Conservation (phyloP, 2,329 filamentous ascomycete genomes). For the Botrytis squamosa region DNA sequence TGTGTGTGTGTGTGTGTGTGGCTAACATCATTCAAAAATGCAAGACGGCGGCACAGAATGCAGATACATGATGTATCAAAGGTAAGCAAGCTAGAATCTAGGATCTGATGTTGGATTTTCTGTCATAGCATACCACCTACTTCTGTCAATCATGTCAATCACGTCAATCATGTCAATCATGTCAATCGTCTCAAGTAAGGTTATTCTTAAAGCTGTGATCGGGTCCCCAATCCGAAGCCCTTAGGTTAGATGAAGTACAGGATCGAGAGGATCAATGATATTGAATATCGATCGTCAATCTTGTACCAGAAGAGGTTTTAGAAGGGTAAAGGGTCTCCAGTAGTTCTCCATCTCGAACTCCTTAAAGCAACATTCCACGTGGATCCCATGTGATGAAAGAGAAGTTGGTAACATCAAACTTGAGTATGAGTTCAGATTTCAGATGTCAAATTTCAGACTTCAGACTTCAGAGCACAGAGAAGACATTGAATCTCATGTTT, state of each 20-base stretch:
- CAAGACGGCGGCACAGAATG: background rate
- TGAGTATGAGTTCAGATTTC: background rate
- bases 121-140: background rate
- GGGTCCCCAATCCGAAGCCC: background rate
- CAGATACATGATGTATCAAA: background rate
- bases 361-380: background rate
- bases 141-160: background rate
- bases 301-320: background rate
- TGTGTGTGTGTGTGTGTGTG: slow-evolving; percentile 10
- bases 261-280: background rate
- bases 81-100: no score
- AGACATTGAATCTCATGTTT: background rate
- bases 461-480: background rate
- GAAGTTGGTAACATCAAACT: background rate
- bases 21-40: background rate
- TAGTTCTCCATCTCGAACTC: background rate
- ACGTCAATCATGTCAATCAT: background rate
- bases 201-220: background rate
- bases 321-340: background rate
- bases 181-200: background rate
- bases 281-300: background rate
- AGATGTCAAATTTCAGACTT: background rate
- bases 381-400: slow-evolving; percentile 6
- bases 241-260: background rate
- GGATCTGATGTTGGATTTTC: background rate